phyloP scores from a whole-genome alignment of 2,329 filamentous ascomycete genomes.

The Epichloe sibirici region DNA sequence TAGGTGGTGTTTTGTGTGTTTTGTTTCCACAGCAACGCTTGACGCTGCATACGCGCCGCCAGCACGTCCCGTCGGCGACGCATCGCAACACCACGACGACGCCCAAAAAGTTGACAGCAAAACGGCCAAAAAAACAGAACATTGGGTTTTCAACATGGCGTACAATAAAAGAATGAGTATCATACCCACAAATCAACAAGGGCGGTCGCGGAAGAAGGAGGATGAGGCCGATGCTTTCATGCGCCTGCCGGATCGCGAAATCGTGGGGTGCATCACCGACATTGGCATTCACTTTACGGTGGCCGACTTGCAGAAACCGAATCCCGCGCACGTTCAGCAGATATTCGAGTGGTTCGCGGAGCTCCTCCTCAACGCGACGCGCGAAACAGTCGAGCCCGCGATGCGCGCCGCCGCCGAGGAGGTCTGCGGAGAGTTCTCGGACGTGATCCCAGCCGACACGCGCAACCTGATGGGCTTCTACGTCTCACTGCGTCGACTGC shows the following conservation, averaged over 20 bases:
- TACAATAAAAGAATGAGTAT: conserved; percentile 51
- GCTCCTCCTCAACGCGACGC: conserved; percentile 82
- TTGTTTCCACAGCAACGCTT: conserved; percentile 8
- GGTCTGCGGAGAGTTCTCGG: conserved; percentile 69
- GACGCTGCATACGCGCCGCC: not conserved
- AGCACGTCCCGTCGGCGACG: not conserved
- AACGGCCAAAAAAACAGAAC: not conserved
- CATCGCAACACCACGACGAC: not conserved
- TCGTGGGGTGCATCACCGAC: conserved; percentile 93
- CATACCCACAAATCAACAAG: conserved; percentile 38
- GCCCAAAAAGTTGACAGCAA: not conserved
- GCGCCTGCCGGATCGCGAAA: conserved; percentile 58
- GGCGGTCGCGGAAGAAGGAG: conserved; percentile 44
- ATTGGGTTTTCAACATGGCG: conserved; percentile 30
- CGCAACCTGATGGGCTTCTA: conserved; percentile 96
- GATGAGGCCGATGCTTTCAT: conserved; percentile 48
- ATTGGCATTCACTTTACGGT: conserved; percentile 85
- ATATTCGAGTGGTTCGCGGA: conserved; percentile 98
- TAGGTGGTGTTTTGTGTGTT: too few species aligned
- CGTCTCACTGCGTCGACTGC: conserved; percentile 63
- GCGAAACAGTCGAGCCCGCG: conserved; percentile 84
- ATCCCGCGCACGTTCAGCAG: conserved; percentile 87
- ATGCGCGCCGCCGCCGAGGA: conserved; percentile 90
- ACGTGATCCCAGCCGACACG: conserved; percentile 77
- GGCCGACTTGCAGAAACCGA: conserved; percentile 84